A percentile compares a stretch with the other conserved stretches of the same genome.
phyloP scores from a whole-genome alignment of 2,329 filamentous ascomycete species.

The Calonectria pteridis region DNA sequence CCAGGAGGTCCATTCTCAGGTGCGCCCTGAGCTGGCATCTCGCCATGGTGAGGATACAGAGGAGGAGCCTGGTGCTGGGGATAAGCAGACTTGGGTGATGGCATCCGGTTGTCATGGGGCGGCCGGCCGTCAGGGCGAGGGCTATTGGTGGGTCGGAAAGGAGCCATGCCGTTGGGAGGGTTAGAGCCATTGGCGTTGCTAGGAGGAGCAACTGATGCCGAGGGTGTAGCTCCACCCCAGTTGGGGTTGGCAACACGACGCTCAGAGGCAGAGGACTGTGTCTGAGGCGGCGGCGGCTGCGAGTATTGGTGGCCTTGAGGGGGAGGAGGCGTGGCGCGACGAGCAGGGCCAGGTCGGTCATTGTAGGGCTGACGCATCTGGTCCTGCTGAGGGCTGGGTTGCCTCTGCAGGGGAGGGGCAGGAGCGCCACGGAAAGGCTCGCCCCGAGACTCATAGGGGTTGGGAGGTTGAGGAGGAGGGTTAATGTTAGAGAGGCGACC shows the following conservation, averaged over 20 bases:
- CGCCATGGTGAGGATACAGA: slow-evolving; percentile 78
- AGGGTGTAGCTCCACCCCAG: slow-evolving; percentile 67
- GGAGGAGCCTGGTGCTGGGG: slow-evolving; percentile 75
- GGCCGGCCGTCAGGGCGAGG: slow-evolving; percentile 87
- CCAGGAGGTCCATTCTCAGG: slow-evolving; percentile 67
- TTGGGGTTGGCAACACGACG: slow-evolving; percentile 72
- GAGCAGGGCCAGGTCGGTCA: slow-evolving; percentile 50
- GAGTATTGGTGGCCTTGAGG: slow-evolving; percentile 62
- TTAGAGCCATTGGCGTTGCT: slow-evolving; percentile 52
- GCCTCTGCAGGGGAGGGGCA: slow-evolving; percentile 75
- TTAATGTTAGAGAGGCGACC: slow-evolving; percentile 83
- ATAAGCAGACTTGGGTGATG: slow-evolving; percentile 92
- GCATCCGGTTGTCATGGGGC: slow-evolving; percentile 84
- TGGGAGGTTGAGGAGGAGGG: slow-evolving; percentile 78
- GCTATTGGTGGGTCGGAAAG: slow-evolving; percentile 79
- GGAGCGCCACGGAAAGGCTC: slow-evolving; percentile 78
- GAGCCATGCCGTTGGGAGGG: slow-evolving; percentile 69
- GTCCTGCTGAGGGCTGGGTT: slow-evolving; percentile 82
- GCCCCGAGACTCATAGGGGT: slow-evolving; percentile 81
- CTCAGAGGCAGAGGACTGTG: slow-evolving; percentile 60
- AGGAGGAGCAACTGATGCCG: slow-evolving; percentile 51
- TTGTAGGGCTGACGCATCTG: slow-evolving; percentile 73
- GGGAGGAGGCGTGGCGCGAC: slow-evolving; percentile 67
- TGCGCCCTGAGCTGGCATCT: slow-evolving; percentile 69
- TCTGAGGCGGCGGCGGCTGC: slow-evolving; percentile 62